phyloP scores from a whole-genome alignment of 257 asterid species.

The Cynanchum wilfordii region DNA sequence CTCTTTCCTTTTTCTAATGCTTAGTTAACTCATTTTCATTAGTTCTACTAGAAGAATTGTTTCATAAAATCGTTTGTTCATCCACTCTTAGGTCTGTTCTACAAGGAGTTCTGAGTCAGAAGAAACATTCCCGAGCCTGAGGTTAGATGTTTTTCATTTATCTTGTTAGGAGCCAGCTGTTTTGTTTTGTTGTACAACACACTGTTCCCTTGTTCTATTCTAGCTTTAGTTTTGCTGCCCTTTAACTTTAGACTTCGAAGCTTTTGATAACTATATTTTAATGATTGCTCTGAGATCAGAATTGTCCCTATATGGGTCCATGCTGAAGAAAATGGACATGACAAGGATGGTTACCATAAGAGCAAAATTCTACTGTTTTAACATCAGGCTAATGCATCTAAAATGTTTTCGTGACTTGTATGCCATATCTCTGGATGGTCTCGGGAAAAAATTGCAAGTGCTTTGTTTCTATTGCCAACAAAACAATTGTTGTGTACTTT shows the following conservation, averaged over 20 bases:
- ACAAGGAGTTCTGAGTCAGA: slow-evolving; percentile 74
- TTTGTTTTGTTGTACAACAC: slow-evolving; percentile 34
- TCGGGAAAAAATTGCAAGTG: too few relatives aligned
- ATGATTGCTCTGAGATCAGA: slow-evolving; percentile 65
- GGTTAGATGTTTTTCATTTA: slow-evolving; percentile 86
- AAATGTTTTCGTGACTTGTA: slow-evolving; percentile 81
- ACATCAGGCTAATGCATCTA: slow-evolving; percentile 81
- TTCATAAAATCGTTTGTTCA: too few relatives aligned
- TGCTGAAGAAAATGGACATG: slow-evolving; percentile 70
- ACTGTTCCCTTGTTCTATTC: background rate
- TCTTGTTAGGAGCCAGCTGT: slow-evolving; percentile 89
- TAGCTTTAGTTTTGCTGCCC: background rate
- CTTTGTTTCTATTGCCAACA: slow-evolving; percentile 80
- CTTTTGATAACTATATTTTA: slow-evolving; percentile 12
- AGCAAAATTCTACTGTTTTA: slow-evolving; percentile 61
- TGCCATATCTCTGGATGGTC: too few relatives aligned
- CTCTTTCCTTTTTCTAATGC: too few relatives aligned
- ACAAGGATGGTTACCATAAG: slow-evolving; percentile 51
- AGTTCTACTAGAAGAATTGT: too few relatives aligned
- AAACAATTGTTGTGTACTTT: slow-evolving; percentile 80
- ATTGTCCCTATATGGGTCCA: slow-evolving; percentile 47
- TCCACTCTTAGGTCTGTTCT: slow-evolving; percentile 49
- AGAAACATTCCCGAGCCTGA: slow-evolving; percentile 72
- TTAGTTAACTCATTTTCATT: too few relatives aligned
- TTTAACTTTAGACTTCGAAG: background rate